A percentile compares a stretch with the other conserved stretches of the same genome.
Evolutionary conservation across 208 protist species (phyloP).

Genomic region (Crithidia mellificae): DNA sequence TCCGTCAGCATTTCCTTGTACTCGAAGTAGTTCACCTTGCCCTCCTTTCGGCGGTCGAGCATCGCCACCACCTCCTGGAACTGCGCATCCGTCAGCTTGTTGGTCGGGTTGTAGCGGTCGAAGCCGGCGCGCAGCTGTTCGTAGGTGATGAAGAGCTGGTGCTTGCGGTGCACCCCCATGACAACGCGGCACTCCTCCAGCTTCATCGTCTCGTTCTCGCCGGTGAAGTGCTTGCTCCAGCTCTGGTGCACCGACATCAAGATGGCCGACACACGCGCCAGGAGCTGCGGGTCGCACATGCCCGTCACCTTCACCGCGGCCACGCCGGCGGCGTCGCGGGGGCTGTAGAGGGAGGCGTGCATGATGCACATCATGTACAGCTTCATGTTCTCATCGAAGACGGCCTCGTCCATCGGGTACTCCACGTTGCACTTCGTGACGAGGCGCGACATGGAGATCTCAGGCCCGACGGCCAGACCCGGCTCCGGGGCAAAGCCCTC

Average conservation of each 20-base stretch:
- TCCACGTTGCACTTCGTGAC: constrained; percentile 66
- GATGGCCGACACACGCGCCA: constrained; percentile 86
- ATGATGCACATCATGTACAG: constrained; percentile 92
- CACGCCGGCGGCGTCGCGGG: constrained; percentile 60
- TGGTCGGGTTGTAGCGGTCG: constrained; percentile 25
- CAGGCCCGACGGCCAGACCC: constrained; percentile 47
- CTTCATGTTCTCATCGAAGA: constrained; percentile 93
- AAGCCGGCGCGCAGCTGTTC: constrained; percentile 73
- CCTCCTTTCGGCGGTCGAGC: constrained; percentile 72
- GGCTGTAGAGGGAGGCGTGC: constrained; percentile 74
- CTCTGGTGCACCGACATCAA: constrained; percentile 86
- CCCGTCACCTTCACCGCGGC: constrained; percentile 92
- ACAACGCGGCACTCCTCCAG: constrained; percentile 90
- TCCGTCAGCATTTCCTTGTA: constrained; percentile 87
- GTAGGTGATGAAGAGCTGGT: constrained; percentile 64
- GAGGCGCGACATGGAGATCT: constrained; percentile 70
- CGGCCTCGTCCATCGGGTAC: constrained; percentile 61
- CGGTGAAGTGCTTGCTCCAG: constrained; percentile 80
- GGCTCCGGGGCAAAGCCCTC: constrained; percentile 71
- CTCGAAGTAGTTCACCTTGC: constrained; percentile 84
- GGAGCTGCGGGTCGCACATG: constrained; percentile 91
- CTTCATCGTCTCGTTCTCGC: constrained; percentile 56
- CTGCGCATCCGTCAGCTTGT: constrained; percentile 54
- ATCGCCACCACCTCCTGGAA: constrained; percentile 53
- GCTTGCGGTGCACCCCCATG: constrained; percentile 67